Conservation (phyloP, 768 basidiomycete species). For the Trametes meyenii region DNA sequence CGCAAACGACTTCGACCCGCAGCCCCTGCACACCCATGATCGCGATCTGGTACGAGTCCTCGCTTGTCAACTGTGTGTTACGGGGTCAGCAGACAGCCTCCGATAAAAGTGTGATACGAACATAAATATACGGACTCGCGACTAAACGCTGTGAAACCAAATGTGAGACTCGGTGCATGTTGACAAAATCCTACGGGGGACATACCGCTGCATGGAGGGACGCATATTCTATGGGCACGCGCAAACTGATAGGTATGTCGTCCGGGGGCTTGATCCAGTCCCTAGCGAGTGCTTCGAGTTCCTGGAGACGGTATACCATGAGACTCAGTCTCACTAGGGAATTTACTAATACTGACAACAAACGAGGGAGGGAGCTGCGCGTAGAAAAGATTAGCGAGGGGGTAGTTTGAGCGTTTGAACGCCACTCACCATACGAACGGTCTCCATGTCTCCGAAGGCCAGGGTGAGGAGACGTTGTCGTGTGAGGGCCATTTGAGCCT, state of each 20-base stretch:
- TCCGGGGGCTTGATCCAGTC: slow-evolving; percentile 90
- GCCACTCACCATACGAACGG: slow-evolving; percentile 64
- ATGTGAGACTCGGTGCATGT: slow-evolving; percentile 16
- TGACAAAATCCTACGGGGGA: slow-evolving; percentile 20
- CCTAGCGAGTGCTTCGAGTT: slow-evolving; percentile 76
- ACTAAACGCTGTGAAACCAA: slow-evolving; percentile 61
- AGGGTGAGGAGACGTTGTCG: slow-evolving; percentile 80
- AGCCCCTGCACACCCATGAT: slow-evolving; percentile 79
- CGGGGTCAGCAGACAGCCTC: slow-evolving; percentile 23
- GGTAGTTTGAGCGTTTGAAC: slow-evolving; percentile 4
- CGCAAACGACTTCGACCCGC: slow-evolving; percentile 83
- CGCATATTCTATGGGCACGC: slow-evolving; percentile 86
- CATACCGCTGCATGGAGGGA: slow-evolving; percentile 82
- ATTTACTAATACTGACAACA: slow-evolving; percentile 46
- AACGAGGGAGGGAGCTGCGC: slow-evolving; percentile 69
- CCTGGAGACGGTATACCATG: slow-evolving; percentile 46
- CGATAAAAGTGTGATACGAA: slow-evolving; percentile 37
- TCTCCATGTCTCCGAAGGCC: slow-evolving; percentile 85
- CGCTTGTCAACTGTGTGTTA: slow-evolving; percentile 65
- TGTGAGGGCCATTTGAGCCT: slow-evolving; percentile 64
- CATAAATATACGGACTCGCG: slow-evolving; percentile 83
- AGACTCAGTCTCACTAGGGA: slow-evolving; percentile 2
- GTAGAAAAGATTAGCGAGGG: slow-evolving; percentile 8
- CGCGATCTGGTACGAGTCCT: slow-evolving; percentile 91
- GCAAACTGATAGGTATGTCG: slow-evolving; percentile 71